A percentile compares a stretch with the other conserved stretches of the same genome.
These are phyloP conservation scores for Aspergillus alliaceus DNA, from an alignment of 2,329 filamentous ascomycete species.

Conservation along the genomic window DNA sequence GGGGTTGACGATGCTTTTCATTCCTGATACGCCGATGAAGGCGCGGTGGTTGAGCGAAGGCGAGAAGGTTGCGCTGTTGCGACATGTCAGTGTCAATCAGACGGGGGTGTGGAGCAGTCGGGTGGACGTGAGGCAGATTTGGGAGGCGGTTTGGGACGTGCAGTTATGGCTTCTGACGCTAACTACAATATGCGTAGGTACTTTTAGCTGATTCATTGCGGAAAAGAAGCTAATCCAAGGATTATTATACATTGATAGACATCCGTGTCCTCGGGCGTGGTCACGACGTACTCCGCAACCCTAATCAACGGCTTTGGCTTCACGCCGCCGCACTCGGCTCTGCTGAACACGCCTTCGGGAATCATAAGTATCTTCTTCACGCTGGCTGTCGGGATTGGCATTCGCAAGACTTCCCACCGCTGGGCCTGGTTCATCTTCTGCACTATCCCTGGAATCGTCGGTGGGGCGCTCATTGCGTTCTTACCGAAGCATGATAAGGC, in stretches of 20 bases:
- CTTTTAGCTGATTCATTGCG: neutral
- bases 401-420: slow-evolving; percentile 41
- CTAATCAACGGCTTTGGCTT: slow-evolving; percentile 46
- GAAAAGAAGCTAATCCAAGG: neutral
- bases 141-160: slow-evolving; percentile 46
- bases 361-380: slow-evolving; percentile 43
- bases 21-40: slow-evolving; percentile 45
- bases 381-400: slow-evolving; percentile 41
- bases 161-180: slow-evolving; percentile 49
- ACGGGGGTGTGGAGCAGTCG: slow-evolving; percentile 54
- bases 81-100: slow-evolving; percentile 49
- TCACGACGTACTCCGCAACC: slow-evolving; percentile 48
- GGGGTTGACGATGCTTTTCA: slow-evolving; percentile 37
- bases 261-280: slow-evolving; percentile 40
- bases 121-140: slow-evolving; percentile 49
- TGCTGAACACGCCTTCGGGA: slow-evolving; percentile 47
- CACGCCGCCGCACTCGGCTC: slow-evolving; percentile 42
- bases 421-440: slow-evolving; percentile 45
- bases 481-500: slow-evolving; percentile 39
- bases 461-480: slow-evolving; percentile 41
- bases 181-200: slow-evolving; percentile 13
- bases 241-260: neutral
- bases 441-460: slow-evolving; percentile 50
- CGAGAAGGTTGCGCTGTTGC: slow-evolving; percentile 40
- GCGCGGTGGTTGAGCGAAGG: slow-evolving; percentile 33